A percentile compares a stretch with the other conserved stretches of the same genome.
Evolutionary conservation across 305 asterid species (phyloP).

Genomic region (Nicotiana rustica): DNA sequence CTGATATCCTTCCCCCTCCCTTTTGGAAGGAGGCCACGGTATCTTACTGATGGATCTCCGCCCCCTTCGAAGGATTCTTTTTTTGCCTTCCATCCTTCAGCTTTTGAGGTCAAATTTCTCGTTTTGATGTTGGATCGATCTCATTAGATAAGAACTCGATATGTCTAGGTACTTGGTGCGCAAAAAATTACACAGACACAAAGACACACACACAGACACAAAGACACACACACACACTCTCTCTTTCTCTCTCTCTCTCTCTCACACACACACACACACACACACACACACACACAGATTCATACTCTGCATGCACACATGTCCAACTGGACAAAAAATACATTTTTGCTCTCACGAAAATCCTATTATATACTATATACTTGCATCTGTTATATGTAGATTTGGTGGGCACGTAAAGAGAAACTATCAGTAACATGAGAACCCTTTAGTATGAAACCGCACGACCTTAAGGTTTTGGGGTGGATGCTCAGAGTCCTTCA

Average conservation of each 20-base stretch:
- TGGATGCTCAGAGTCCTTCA: background rate
- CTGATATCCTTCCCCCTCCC: background rate
- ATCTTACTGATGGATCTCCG: background rate
- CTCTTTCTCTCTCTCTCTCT: no score
- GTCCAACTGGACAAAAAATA: background rate
- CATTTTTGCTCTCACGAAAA: constrained; percentile 4
- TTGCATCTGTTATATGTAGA: constrained; percentile 2
- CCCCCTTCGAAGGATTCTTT: background rate
- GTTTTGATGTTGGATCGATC: background rate
- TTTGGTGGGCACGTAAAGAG: constrained; percentile 3
- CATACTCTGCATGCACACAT: background rate
- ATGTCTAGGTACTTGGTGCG: background rate
- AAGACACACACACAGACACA: background rate
- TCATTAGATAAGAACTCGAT: background rate
- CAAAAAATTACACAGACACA: background rate
- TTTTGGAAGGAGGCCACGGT: no score
- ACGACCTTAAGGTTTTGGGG: background rate
- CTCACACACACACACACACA: background rate
- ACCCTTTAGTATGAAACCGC: background rate
- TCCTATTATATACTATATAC: constrained; percentile 1
- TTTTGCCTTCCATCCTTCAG: background rate
- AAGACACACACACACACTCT: background rate
- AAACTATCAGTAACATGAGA: constrained; percentile 13
- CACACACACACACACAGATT: no score
- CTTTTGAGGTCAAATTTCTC: background rate